phyloP scores from a whole-genome alignment of 2,329 filamentous ascomycete genomes.

The Pseudocercospora fijiensis region DNA sequence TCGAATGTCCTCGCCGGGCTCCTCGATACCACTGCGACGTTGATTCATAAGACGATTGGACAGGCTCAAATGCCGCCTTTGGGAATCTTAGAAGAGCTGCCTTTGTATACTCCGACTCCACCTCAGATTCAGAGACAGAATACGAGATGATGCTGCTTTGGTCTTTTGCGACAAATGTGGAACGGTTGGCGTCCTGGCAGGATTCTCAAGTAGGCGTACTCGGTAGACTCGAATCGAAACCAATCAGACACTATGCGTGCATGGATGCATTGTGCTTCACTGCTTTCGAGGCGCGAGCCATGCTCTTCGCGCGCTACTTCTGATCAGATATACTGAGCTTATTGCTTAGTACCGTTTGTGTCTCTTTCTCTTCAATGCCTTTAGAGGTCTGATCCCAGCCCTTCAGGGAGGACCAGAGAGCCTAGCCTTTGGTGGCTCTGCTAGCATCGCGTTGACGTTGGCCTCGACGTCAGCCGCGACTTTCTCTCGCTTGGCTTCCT shows the following conservation, averaged over 20 bases:
- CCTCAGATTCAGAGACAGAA: constrained; percentile 4
- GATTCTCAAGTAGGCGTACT: neutral
- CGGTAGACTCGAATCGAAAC: neutral
- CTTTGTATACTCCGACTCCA: constrained; percentile 8
- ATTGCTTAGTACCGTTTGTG: neutral
- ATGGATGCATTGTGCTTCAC: neutral
- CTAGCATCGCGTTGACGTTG: constrained; percentile 43
- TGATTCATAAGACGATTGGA: constrained; percentile 19
- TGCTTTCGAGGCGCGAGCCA: neutral
- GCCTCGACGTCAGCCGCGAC: constrained; percentile 42
- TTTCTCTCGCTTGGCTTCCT: constrained; percentile 29
- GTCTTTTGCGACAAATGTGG: too few relatives aligned
- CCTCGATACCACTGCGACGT: constrained; percentile 18
- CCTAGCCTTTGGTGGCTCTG: constrained; percentile 42
- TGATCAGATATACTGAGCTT: too few relatives aligned
- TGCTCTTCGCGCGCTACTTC: too few relatives aligned
- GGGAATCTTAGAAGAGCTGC: constrained; percentile 16
- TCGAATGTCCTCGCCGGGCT: constrained; percentile 19
- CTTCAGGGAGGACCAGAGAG: constrained; percentile 34
- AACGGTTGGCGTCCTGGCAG: too few relatives aligned
- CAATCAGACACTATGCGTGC: neutral
- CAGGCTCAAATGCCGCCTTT: constrained; percentile 15
- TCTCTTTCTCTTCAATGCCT: neutral
- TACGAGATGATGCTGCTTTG: neutral
- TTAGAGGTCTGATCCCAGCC: neutral